Base-by-base conservation (phyloP, 768 basidiomycete genomes). In the Collybia sp. region DNA sequence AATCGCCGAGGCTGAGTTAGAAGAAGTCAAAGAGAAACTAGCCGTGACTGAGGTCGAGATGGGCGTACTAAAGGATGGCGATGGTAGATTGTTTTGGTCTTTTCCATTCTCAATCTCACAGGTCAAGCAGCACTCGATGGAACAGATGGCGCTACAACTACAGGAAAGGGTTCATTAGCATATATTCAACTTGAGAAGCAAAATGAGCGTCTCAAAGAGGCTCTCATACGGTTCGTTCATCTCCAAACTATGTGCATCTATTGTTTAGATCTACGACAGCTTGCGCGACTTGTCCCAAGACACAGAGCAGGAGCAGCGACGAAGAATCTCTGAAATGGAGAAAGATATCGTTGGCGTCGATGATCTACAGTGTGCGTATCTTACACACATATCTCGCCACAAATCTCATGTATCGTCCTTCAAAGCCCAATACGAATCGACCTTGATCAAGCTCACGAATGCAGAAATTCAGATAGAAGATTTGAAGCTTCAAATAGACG, bases 201-300 rank as follows among this genome's bases (percentile, higher is more conserved):
- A 59, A 99, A 98, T 51, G 92, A 93, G 58, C 70, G 96, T 12
- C 68, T 99, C 45, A 97, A 96, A 64, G 96, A 98, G 58, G 96
- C 96, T 11, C 73, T 98, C 9, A 75, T 95, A 45, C 77, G 84
- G 88, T 92, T 41, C 6, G 17, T 40, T 42, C 9, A 20, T 12
- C 32, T 19, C 1, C 13, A 42, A n/a, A 36, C 17, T 12, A 20
- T 15, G 1, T 10, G 36, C 20, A 11, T 6, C 2, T 10, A 11
- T 36, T 34, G 30, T 20, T 43, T 20, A 34, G 13, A 43, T 20
- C 45, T 17, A 37, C 19, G 44, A 34, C 53, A 93, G 93, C 40
- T 67, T 98, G 32, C 83, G 95, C 5, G 95, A 99, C 53, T 73
- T 96, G 50, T 82, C 91, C 0, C 80, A 85, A 48, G 92, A 97